Evolutionary conservation across 2,329 filamentous ascomycete genomes (phyloP).

Genomic region (Nemania serpens): DNA sequence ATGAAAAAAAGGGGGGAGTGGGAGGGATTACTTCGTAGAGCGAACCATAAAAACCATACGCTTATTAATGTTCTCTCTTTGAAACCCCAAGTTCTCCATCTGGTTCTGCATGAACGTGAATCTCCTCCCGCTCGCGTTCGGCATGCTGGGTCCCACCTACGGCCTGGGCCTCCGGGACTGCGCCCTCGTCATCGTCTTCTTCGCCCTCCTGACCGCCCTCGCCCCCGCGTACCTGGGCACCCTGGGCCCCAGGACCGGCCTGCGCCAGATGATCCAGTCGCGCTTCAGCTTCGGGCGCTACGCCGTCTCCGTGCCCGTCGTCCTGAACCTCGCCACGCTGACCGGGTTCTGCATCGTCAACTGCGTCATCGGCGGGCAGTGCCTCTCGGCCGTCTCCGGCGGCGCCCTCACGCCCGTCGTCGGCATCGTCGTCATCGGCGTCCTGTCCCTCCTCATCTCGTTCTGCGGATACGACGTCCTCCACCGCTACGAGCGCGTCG

Average conservation of each 20-base stretch:
- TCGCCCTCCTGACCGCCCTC: slow-evolving; percentile 57
- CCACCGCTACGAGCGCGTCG: slow-evolving; percentile 62
- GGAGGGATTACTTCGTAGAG: not conserved
- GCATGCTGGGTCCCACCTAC: slow-evolving; percentile 62
- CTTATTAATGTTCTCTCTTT: no score
- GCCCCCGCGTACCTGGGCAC: slow-evolving; percentile 64
- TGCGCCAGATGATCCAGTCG: slow-evolving; percentile 70
- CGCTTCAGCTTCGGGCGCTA: slow-evolving; percentile 65
- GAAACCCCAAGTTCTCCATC: slow-evolving; percentile 16
- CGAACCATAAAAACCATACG: not conserved
- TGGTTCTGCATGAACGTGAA: slow-evolving; percentile 20
- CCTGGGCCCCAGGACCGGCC: slow-evolving; percentile 64
- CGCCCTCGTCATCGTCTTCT: slow-evolving; percentile 66
- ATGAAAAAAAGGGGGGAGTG: no score
- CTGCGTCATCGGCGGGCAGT: slow-evolving; percentile 64
- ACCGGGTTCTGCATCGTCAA: slow-evolving; percentile 68
- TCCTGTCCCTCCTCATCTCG: slow-evolving; percentile 62
- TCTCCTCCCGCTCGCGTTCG: slow-evolving; percentile 59
- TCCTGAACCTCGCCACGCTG: slow-evolving; percentile 66
- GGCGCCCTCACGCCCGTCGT: slow-evolving; percentile 56
- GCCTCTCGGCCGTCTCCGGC: slow-evolving; percentile 57
- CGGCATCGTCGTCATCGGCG: slow-evolving; percentile 64
- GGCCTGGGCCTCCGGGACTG: slow-evolving; percentile 63
- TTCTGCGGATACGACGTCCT: slow-evolving; percentile 64
- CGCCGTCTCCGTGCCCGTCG: slow-evolving; percentile 61